phyloP scores from a whole-genome alignment of 139 green algal species.

The Pseudopediastrum boryanum region DNA sequence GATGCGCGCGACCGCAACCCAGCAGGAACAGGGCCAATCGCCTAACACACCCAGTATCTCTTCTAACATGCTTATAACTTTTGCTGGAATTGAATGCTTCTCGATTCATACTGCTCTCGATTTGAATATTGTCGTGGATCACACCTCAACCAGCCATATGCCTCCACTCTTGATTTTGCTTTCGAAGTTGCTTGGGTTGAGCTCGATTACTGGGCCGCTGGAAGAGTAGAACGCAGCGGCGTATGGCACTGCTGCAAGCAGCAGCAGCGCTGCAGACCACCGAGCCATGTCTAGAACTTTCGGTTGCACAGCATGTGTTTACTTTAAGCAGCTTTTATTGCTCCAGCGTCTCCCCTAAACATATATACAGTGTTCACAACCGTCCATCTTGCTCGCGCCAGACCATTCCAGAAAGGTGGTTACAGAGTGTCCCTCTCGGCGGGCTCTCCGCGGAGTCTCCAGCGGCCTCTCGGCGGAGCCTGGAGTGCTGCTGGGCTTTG shows the following conservation, averaged over 20 bases:
- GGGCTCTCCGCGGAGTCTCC: too few relatives aligned
- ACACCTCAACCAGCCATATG: constrained; percentile 51
- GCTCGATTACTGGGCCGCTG: constrained; percentile 39
- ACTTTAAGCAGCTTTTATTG: too few relatives aligned
- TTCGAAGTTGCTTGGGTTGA: constrained; percentile 54
- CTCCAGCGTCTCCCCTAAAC: too few relatives aligned
- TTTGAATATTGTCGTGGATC: background rate
- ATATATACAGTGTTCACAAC: too few relatives aligned
- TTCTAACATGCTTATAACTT: background rate
- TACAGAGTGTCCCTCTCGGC: too few relatives aligned
- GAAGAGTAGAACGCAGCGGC: constrained; percentile 37
- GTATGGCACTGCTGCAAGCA: background rate
- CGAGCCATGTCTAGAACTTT: too few relatives aligned
- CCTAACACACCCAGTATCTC: background rate
- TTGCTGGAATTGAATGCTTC: too few relatives aligned
- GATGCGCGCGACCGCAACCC: background rate
- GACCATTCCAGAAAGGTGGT: too few relatives aligned
- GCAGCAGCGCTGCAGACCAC: background rate
- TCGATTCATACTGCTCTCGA: background rate
- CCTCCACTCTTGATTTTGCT: constrained; percentile 52
- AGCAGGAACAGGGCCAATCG: background rate
- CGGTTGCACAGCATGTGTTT: too few relatives aligned
- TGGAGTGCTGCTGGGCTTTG: too few relatives aligned
- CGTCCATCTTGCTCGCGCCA: too few relatives aligned
- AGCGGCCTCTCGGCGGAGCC: too few relatives aligned